Evolutionary conservation across 2,329 filamentous ascomycete genomes (phyloP).

Genomic region (Colletotrichum limetticola): DNA sequence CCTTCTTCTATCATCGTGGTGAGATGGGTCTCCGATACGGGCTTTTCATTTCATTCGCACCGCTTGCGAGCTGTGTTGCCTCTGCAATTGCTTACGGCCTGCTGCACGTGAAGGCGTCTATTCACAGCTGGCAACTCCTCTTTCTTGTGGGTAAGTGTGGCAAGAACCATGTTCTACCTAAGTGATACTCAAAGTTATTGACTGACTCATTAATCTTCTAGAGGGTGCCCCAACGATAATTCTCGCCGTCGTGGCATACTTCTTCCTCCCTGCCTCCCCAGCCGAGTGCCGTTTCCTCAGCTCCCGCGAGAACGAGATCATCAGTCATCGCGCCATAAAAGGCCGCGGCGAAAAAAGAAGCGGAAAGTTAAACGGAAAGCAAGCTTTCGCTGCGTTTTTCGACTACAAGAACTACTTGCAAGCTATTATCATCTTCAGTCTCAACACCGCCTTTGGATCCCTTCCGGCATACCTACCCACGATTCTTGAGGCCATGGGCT

Average conservation of each 20-base stretch:
- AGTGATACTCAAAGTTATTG: not conserved
- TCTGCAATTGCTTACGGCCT: slow-evolving; percentile 74
- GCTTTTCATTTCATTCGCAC: slow-evolving; percentile 75
- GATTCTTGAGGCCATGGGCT: slow-evolving; percentile 75
- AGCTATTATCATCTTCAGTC: slow-evolving; percentile 53
- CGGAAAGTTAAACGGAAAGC: slow-evolving; percentile 54
- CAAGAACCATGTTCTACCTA: not conserved
- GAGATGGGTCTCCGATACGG: slow-evolving; percentile 79
- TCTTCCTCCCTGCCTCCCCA: slow-evolving; percentile 63
- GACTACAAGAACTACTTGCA: slow-evolving; percentile 62
- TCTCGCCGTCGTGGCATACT: slow-evolving; percentile 64
- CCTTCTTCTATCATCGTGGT: slow-evolving; percentile 57
- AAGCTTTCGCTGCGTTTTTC: slow-evolving; percentile 58
- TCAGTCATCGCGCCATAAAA: slow-evolving; percentile 60
- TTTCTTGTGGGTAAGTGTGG: slow-evolving; percentile 62
- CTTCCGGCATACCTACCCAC: slow-evolving; percentile 73
- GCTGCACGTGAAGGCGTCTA: slow-evolving; percentile 62
- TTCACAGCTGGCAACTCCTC: slow-evolving; percentile 73
- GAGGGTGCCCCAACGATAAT: slow-evolving; percentile 69
- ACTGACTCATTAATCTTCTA: not conserved
- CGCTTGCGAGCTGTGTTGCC: slow-evolving; percentile 75
- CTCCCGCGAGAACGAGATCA: slow-evolving; percentile 67
- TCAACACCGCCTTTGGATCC: slow-evolving; percentile 46
- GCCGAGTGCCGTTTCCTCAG: slow-evolving; percentile 64
- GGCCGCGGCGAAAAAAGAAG: slow-evolving; percentile 58